phyloP scores from a whole-genome alignment of 2,329 filamentous ascomycete genomes.

The Fusarium illudens region DNA sequence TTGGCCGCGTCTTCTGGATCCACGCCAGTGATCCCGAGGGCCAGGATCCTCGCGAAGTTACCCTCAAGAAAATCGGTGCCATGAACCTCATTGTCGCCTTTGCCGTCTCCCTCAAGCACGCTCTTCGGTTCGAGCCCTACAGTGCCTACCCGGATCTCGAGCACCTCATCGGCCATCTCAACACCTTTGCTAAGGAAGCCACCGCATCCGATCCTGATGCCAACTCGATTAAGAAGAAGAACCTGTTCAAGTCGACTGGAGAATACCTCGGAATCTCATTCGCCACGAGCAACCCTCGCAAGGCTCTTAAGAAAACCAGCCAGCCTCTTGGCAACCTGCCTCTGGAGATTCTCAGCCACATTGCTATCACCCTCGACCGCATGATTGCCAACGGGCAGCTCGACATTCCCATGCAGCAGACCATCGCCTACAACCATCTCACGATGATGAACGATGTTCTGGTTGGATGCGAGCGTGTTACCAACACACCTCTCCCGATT shows the following conservation, averaged over 20 bases:
- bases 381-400: slow-evolving; percentile 65
- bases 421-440: slow-evolving; percentile 67
- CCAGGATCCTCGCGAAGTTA: slow-evolving; percentile 66
- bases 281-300: slow-evolving; percentile 79
- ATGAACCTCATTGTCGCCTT: slow-evolving; percentile 83
- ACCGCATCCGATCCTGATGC: slow-evolving; percentile 51
- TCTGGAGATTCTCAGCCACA: slow-evolving; percentile 79
- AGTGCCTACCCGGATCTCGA: slow-evolving; percentile 78
- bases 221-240: slow-evolving; percentile 52
- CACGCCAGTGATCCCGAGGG: slow-evolving; percentile 68
- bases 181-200: slow-evolving; percentile 74
- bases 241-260: slow-evolving; percentile 70
- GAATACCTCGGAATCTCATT: slow-evolving; percentile 81
- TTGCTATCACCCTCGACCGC: slow-evolving; percentile 72
- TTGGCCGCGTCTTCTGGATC: slow-evolving; percentile 85
- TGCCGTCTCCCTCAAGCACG: slow-evolving; percentile 81
- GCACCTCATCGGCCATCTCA: slow-evolving; percentile 74
- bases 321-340: slow-evolving; percentile 84
- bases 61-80: slow-evolving; percentile 75
- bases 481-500: slow-evolving; percentile 82
- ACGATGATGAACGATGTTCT: slow-evolving; percentile 75
- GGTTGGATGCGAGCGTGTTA: slow-evolving; percentile 77
- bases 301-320: slow-evolving; percentile 75
- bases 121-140: slow-evolving; percentile 84
- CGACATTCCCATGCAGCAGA: slow-evolving; percentile 66